These are phyloP conservation scores for Cotoneaster glaucophyllus DNA, from an alignment of 306 rosid species.

Conservation along the genomic window DNA sequence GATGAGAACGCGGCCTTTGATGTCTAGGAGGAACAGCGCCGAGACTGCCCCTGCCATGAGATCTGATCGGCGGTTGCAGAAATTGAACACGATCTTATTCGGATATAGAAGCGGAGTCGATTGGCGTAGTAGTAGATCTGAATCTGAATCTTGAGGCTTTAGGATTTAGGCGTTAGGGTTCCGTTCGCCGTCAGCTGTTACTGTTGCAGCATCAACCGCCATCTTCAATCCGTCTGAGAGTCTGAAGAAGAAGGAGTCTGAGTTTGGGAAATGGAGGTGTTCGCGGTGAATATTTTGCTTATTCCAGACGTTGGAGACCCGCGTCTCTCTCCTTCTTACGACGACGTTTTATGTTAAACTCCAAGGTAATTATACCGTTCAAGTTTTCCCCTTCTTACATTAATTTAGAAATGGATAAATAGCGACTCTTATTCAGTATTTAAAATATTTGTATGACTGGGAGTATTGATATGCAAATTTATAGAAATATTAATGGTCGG, in stretches of 20 bases:
- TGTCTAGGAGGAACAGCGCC: slow-evolving; percentile 94
- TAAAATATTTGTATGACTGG: no score
- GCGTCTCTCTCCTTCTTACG: neutral
- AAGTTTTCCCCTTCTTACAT: neutral
- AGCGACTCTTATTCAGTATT: neutral
- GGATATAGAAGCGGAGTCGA: neutral
- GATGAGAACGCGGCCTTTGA: slow-evolving; percentile 99
- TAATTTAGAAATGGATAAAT: neutral
- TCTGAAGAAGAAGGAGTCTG: neutral
- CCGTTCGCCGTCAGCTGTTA: neutral
- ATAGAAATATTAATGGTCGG: no score
- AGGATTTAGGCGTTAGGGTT: slow-evolving; percentile 4
- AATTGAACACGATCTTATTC: slow-evolving; percentile 25
- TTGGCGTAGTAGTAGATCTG: slow-evolving; percentile 21
- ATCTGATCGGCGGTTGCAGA: slow-evolving; percentile 31
- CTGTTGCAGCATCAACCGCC: neutral
- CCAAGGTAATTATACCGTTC: neutral
- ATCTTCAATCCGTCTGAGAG: neutral
- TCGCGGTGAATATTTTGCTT: neutral
- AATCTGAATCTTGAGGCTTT: neutral
- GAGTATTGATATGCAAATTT: no score
- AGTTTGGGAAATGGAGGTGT: neutral
- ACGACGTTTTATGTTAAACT: neutral
- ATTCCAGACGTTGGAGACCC: neutral
- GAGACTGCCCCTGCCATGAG: slow-evolving; percentile 95